Evolutionary conservation across 441 rosid species (phyloP), one percentile per base, ranked within the genome.

Genomic region (Kokia cookei): DNA sequence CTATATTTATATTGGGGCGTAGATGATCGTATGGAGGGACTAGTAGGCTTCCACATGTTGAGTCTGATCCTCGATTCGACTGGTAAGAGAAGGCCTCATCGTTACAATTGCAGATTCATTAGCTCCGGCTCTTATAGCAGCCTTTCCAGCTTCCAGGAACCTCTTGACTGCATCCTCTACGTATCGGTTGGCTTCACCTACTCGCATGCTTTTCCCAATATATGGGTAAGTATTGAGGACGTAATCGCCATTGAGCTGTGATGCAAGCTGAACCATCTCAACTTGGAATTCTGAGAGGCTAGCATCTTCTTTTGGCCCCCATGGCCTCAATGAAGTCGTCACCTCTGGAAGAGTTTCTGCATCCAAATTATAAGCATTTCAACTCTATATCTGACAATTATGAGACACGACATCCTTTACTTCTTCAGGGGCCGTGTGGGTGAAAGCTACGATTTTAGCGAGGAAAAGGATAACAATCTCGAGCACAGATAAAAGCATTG

Each of bases 71-170:
- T 61, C 84, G 7, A 75, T 73, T 63, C 91, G 83, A 74, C 89
- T 94, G 0, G 94, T 91, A 47, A 94, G 94, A n/a, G 99, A 89
- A 27, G 99, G 92, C 80, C 90, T 83, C 99, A 91, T 94, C 5
- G 85, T 94, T 22, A 93, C 91, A 71, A 93, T 85, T 2, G 93
- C 91, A 73, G 94, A 90, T 73, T 91, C 98, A 50, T 90, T 89
- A 9, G 99, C 98, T 80, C 99, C 99, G 37, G 99, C 99, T 85
- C 71, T 86, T 4, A 93, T 74, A 61, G 98, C 99, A 63, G 93
- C 87, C 77, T 57, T 87, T 29, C 99, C 98, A 40, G 98, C 99
- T 88, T 94, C 99, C 29, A 94, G 72, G 82, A 93, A 94, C 76
- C 96, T 89, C 85, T 75, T 80, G 54, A 94, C 93, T n/a, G 99